A percentile compares a stretch with the other conserved stretches of the same genome.
These are phyloP conservation scores for Symmetrospora coprosmae DNA, from an alignment of 768 basidiomycete species.

Conservation along the genomic window DNA sequence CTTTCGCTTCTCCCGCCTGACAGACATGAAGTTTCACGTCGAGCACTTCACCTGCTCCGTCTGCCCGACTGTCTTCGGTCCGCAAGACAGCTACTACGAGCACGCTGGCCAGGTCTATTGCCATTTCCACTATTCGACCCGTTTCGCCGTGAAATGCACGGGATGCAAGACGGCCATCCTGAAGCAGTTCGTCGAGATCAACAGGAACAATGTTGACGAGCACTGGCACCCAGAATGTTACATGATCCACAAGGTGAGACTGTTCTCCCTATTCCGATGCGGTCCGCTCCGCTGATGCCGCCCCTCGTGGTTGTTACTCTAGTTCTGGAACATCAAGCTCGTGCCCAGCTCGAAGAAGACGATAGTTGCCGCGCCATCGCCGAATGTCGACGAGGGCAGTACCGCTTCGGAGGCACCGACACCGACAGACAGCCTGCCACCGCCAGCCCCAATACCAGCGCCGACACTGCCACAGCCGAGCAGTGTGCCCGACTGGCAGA, in stretches of 20 bases:
- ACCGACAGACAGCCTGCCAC: not conserved
- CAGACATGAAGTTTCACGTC: slow-evolving; percentile 97
- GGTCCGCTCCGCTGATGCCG: not conserved
- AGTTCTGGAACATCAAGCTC: slow-evolving; percentile 98
- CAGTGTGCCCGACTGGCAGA: slow-evolving; percentile 43
- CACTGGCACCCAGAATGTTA: slow-evolving; percentile 99
- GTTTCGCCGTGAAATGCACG: slow-evolving; percentile 95
- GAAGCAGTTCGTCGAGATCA: slow-evolving; percentile 99
- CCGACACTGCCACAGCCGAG: not conserved
- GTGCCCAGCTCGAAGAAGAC: slow-evolving; percentile 25
- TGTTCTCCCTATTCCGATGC: not conserved
- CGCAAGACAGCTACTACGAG: slow-evolving; percentile 97
- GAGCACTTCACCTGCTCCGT: slow-evolving; percentile 98
- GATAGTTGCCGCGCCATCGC: not conserved
- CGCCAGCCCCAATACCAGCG: not conserved
- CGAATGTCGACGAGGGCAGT: not conserved
- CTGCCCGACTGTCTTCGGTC: slow-evolving; percentile 88
- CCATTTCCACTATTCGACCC: slow-evolving; percentile 97
- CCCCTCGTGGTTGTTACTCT: not conserved
- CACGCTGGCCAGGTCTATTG: slow-evolving; percentile 96
- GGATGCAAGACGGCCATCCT: slow-evolving; percentile 93
- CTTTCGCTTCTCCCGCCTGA: not conserved
- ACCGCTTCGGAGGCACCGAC: not conserved
- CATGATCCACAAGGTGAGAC: slow-evolving; percentile 89
- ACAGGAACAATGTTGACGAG: slow-evolving; percentile 92